Conservation (phyloP, 2,329 filamentous ascomycete genomes). For the Parasarocladium wereldwijsianum region DNA sequence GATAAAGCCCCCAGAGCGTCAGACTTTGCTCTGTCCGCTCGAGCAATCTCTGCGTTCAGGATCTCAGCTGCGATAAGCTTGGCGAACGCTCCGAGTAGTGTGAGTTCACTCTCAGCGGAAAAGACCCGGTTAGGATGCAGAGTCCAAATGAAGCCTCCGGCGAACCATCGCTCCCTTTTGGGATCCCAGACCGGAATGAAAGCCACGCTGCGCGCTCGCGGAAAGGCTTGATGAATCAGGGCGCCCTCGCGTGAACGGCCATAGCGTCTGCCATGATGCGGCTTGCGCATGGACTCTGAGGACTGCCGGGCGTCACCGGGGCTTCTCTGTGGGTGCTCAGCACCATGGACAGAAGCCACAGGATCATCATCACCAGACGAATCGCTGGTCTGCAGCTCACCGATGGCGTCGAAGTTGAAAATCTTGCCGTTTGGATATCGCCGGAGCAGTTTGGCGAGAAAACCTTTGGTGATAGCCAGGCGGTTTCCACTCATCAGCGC, state of each 20-base stretch:
- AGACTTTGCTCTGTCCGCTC: conserved; percentile 33
- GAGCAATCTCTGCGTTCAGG: conserved; percentile 23
- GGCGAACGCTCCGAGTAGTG: conserved; percentile 34
- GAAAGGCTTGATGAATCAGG: conserved; percentile 15
- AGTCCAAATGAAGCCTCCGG: conserved; percentile 34
- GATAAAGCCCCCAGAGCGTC: conserved; percentile 45
- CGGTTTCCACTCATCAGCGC: conserved; percentile 7
- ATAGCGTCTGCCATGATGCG: too few relatives aligned
- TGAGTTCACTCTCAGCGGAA: conserved; percentile 30
- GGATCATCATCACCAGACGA: conserved; percentile 11
- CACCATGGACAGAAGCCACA: background rate
- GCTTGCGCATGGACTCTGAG: too few relatives aligned
- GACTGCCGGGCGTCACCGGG: too few relatives aligned
- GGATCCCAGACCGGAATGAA: conserved; percentile 34
- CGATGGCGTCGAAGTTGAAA: conserved; percentile 26
- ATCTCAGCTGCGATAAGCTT: conserved; percentile 44
- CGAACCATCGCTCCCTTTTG: conserved; percentile 29
- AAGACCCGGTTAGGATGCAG: conserved; percentile 26
- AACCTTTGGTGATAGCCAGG: conserved; percentile 19
- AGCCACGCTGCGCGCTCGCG: conserved; percentile 27
- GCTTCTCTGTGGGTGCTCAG: too few relatives aligned
- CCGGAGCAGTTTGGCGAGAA: conserved; percentile 24
- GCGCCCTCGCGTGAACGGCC: conserved; percentile 15
- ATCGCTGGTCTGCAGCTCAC: conserved; percentile 17
- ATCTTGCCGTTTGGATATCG: conserved; percentile 29